Conservation (phyloP, 2,329 filamentous ascomycete species). For the Diaporthe batatas region DNA sequence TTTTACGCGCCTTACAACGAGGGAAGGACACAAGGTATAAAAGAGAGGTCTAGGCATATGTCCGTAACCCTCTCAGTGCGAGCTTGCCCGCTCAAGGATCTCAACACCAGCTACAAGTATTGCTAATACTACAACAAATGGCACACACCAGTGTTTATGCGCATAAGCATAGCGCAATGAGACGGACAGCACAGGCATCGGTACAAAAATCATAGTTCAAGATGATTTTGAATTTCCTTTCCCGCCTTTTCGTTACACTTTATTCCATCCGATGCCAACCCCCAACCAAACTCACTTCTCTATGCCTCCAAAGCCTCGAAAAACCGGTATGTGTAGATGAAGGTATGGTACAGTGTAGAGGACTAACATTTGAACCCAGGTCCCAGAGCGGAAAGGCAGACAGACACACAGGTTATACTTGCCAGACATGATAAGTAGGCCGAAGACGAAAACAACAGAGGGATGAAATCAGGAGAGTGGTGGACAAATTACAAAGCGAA, state of each 20-base stretch:
- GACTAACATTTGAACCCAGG: background rate
- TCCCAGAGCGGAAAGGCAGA: slow-evolving; percentile 14
- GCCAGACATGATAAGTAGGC: background rate
- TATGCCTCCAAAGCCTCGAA: slow-evolving; percentile 14
- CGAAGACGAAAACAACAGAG: background rate
- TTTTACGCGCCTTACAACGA: background rate
- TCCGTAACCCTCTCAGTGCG: background rate
- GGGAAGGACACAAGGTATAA: too few relatives aligned
- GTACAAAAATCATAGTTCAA: background rate
- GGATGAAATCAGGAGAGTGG: background rate
- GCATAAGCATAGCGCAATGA: background rate
- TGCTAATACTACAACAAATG: background rate
- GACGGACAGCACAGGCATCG: background rate
- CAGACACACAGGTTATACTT: background rate
- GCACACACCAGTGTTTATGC: background rate
- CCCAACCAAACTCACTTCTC: background rate
- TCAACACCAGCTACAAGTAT: background rate
- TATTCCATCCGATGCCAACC: background rate
- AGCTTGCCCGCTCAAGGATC: too few relatives aligned
- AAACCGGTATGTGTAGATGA: slow-evolving; percentile 12
- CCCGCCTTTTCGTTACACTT: background rate
- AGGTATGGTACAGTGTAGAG: slow-evolving; percentile 13
- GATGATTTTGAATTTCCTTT: background rate
- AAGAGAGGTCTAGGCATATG: too few relatives aligned
- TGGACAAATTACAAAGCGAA: background rate